Evolutionary conservation across 2,329 filamentous ascomycete species (phyloP).

Genomic region (Penicillium sp.): DNA sequence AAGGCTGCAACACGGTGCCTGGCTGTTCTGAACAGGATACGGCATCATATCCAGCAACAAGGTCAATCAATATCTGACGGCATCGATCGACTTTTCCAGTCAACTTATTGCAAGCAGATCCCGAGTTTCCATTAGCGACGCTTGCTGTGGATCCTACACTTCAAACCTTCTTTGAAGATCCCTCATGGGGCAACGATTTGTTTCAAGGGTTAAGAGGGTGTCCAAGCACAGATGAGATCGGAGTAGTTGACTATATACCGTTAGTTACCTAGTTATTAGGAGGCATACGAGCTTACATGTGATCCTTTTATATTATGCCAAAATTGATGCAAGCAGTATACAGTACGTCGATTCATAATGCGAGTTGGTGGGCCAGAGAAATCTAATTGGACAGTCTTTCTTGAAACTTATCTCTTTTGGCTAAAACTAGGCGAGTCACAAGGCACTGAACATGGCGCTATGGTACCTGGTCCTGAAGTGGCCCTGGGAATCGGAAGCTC

Average conservation of each 20-base stretch:
- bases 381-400: background rate
- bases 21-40: constrained; percentile 9
- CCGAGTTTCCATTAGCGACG: background rate
- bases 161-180: constrained; percentile 22
- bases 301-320: too few species aligned
- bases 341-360: background rate
- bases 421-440: background rate
- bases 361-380: background rate
- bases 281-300: background rate
- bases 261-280: background rate
- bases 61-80: background rate
- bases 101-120: background rate
- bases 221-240: constrained; percentile 12
- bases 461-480: background rate
- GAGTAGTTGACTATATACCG: background rate
- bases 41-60: constrained; percentile 1
- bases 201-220: constrained; percentile 21
- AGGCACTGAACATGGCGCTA: background rate
- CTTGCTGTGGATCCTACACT: constrained; percentile 18
- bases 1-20: constrained; percentile 19
- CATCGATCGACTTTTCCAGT: background rate
- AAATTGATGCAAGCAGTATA: background rate
- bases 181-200: constrained; percentile 11
- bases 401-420: background rate
- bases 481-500: background rate